Conservation (phyloP, 2,329 filamentous ascomycete genomes). For the Fusarium pseudocircinatum region DNA sequence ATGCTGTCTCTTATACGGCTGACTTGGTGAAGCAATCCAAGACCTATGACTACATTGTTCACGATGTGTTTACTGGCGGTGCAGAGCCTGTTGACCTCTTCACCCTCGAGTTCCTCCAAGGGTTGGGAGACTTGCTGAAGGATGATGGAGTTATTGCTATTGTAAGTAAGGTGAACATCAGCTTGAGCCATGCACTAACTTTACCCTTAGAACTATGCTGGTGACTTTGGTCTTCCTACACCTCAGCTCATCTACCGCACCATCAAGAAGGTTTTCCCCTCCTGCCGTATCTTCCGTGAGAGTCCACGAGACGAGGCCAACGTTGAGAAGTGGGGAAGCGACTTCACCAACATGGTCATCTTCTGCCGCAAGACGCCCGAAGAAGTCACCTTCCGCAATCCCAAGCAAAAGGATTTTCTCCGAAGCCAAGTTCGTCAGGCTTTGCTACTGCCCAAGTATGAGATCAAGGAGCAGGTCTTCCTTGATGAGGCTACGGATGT, state of each 20-base stretch:
- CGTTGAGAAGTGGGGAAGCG: conserved; percentile 60
- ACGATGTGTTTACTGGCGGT: conserved; percentile 97
- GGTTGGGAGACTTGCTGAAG: conserved; percentile 76
- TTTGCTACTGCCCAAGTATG: conserved; percentile 77
- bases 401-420: conserved; percentile 73
- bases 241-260: conserved; percentile 84
- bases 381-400: conserved; percentile 71
- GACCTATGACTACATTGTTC: conserved; percentile 90
- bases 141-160: conserved; percentile 88
- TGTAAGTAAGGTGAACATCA: conserved; percentile 59
- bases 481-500: conserved; percentile 60
- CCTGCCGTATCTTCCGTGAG: conserved; percentile 92
- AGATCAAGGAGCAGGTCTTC: conserved; percentile 67
- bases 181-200: conserved; percentile 22
- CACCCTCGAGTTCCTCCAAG: conserved; percentile 82
- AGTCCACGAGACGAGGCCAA: conserved; percentile 61
- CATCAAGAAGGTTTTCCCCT: conserved; percentile 83
- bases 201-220: conserved; percentile 83
- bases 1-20: conserved; percentile 78
- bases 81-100: conserved; percentile 91
- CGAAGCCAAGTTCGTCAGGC: conserved; percentile 74
- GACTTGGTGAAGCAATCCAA: conserved; percentile 54
- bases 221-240: conserved; percentile 80
- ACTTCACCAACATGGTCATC: conserved; percentile 96
- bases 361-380: conserved; percentile 79